A percentile compares a stretch with the other conserved stretches of the same genome.
Evolutionary conservation across 176 grass and related monocot genomes (phyloP).

Genomic region (Carex pumila): DNA sequence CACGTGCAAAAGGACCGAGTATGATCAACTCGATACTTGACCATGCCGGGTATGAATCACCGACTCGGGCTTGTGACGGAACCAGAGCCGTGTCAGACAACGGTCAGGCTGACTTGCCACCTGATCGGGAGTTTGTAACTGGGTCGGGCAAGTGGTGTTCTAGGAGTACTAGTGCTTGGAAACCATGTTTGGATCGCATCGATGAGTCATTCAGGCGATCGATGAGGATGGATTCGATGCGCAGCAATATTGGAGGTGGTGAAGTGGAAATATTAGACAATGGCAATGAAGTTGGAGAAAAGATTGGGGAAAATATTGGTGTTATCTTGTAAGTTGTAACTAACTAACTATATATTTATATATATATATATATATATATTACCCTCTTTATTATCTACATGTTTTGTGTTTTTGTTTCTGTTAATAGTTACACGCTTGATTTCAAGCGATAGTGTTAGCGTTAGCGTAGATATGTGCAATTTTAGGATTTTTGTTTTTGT

Average conservation of each 20-base stretch:
- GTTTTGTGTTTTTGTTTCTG: too few relatives aligned
- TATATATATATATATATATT: too few relatives aligned
- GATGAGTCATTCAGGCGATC: constrained; percentile 57
- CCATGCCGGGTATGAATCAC: neutral
- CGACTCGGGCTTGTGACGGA: neutral
- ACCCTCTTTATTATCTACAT: too few relatives aligned
- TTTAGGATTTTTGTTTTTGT: too few relatives aligned
- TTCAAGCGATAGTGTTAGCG: too few relatives aligned
- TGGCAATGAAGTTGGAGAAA: neutral
- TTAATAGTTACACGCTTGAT: too few relatives aligned
- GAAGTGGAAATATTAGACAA: constrained; percentile 6
- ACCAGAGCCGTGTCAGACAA: neutral
- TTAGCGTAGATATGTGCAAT: too few relatives aligned
- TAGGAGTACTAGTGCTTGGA: constrained; percentile 31
- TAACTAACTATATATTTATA: too few relatives aligned
- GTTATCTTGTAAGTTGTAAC: neutral
- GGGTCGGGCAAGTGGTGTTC: neutral
- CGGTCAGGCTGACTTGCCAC: neutral
- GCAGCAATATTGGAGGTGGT: constrained; percentile 17
- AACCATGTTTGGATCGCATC: constrained; percentile 55
- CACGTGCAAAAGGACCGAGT: constrained; percentile 5
- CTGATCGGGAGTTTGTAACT: neutral
- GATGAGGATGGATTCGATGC: constrained; percentile 34
- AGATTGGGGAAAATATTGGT: neutral
- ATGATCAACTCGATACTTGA: constrained; percentile 41